Conservation (phyloP, 163 green algal genomes). For the Scenedesmus sp. region DNA sequence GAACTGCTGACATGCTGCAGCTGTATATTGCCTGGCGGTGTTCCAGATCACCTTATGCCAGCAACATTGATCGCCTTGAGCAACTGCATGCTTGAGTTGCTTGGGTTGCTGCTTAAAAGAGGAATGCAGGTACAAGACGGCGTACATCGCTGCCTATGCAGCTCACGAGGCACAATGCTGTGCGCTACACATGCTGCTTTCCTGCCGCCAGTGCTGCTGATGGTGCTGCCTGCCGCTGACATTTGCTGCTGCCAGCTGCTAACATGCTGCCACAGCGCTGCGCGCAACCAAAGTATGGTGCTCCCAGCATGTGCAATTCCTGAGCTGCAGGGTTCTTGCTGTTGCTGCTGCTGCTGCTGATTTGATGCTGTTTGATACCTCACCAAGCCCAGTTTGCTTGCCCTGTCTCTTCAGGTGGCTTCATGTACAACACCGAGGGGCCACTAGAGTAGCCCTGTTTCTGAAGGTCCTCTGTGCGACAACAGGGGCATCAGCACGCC, state of each 20-base stretch:
- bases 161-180: background rate
- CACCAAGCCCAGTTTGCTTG: slow-evolving; percentile 42
- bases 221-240: too few species aligned
- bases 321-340: background rate
- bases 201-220: too few species aligned
- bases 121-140: background rate
- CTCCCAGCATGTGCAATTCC: background rate
- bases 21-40: too few species aligned
- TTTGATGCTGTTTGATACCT: background rate
- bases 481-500: background rate
- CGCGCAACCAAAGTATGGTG: background rate
- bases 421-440: slow-evolving; percentile 48
- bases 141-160: background rate
- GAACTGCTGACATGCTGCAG: too few species aligned
- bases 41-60: too few species aligned
- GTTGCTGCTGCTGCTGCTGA: background rate
- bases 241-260: background rate
- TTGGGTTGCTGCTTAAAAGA: too few species aligned
- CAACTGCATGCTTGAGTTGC: too few species aligned
- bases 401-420: slow-evolving; percentile 39
- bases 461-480: slow-evolving; percentile 27
- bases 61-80: too few species aligned
- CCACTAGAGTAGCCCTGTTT: slow-evolving; percentile 36
- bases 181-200: background rate
- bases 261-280: background rate